Base-by-base conservation (phyloP, 2,329 filamentous ascomycete genomes). In the Microsporum canis region DNA sequence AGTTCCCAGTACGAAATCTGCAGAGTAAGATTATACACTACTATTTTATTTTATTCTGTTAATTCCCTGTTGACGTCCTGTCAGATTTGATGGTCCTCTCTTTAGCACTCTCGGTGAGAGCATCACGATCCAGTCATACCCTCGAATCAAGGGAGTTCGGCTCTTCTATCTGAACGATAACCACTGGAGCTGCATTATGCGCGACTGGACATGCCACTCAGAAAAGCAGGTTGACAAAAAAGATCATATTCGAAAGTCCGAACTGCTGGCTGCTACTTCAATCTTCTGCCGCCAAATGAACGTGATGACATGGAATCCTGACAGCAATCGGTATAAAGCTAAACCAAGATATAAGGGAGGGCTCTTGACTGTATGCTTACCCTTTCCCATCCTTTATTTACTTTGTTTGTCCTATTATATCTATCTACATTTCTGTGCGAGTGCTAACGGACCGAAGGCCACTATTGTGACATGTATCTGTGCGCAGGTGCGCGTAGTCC, bases 271-370 rank as follows among this genome's bases (percentile, higher is more conserved):
- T 45, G 60, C 38, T 51, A 59, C 59, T 12, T 60, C 62, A 2
- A 60, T 63, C 55, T 61, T 65, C 23, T 65, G 10, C 45, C 58
- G 55, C 17, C 63, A 65, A 60, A 62, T 65, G 63, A 49, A 65
- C 29, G 60, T 62, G 49, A 58, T 61, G 58, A 47, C 59, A 38
- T 63, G 60, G 60, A 49, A 60, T 39, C 27, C 57, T 62, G 51
- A 61, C 1, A 47, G 53, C 14, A 31, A 62, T 17, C 10, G 27
- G 14, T 62, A 63, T 59, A 27, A n/a, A 6, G 23, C 60, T n/a
- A 62, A 58, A 38, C 49, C 27, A 5, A 58, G 49, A 61, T 65
- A 65, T 34, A 63, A 61, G 38, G 45, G 57, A 39, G 62, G 59
- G 17, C 29, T 60, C 3, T 57, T 63, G 53, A 63, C 29, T 1